These are phyloP conservation scores for Aureobasidium sp. DNA, from an alignment of 2,329 filamentous ascomycete species.

Conservation along the genomic window DNA sequence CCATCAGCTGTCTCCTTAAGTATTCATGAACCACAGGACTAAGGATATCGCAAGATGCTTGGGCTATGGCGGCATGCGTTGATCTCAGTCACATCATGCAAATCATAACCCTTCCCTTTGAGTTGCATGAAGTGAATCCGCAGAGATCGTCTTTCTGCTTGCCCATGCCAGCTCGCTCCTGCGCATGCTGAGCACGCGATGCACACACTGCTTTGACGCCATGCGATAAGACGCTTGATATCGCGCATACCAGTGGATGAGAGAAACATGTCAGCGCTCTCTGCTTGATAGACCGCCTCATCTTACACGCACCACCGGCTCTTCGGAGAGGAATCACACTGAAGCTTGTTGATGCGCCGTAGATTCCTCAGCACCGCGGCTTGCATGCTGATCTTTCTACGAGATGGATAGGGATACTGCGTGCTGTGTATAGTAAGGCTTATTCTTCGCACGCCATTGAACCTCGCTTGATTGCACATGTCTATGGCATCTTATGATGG, in stretches of 20 bases:
- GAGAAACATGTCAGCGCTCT: background rate
- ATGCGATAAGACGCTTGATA: background rate
- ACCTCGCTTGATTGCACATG: background rate
- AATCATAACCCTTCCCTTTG: background rate
- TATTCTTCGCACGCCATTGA: background rate
- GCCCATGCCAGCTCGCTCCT: background rate
- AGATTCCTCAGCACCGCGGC: no score
- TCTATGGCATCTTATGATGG: background rate
- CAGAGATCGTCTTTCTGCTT: background rate
- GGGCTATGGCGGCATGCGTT: background rate
- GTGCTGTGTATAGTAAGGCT: background rate
- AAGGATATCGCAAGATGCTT: background rate
- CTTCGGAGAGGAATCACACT: background rate
- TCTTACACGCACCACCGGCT: background rate
- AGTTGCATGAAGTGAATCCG: background rate
- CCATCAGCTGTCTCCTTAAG: background rate
- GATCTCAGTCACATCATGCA: background rate
- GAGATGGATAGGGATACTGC: background rate
- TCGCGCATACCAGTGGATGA: background rate
- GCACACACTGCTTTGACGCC: background rate
- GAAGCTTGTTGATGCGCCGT: background rate
- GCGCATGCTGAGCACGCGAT: slow-evolving; percentile 1
- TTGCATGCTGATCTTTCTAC: background rate
- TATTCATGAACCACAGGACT: background rate
- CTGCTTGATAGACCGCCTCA: background rate